These are phyloP conservation scores for Tinospora cordifolia DNA, from an alignment of 164 flowering plant genomes.

Conservation along the genomic window DNA sequence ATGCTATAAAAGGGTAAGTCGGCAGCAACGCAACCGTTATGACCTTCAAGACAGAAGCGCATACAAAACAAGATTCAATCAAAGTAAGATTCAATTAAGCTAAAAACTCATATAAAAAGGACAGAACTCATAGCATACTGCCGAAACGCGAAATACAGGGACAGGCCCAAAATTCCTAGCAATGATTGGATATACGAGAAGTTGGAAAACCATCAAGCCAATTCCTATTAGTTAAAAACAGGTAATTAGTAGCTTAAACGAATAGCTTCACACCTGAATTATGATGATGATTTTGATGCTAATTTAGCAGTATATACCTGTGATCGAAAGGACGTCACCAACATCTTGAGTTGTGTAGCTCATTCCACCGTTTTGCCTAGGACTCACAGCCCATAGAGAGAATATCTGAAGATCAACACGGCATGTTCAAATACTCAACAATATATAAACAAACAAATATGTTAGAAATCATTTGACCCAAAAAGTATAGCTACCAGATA, in stretches of 20 bases:
- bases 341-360: constrained; percentile 54
- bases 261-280: background rate
- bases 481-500: too few relatives aligned
- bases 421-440: background rate
- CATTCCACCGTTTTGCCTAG: constrained; percentile 48
- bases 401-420: constrained; percentile 35
- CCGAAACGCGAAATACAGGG: constrained; percentile 37
- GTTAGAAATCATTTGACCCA: too few relatives aligned
- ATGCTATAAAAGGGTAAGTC: constrained; percentile 52
- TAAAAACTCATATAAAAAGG: background rate
- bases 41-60: constrained; percentile 28
- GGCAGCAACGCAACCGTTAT: constrained; percentile 42
- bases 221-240: constrained; percentile 24
- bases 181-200: constrained; percentile 33
- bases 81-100: background rate
- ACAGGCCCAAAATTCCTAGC: constrained; percentile 43
- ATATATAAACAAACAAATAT: background rate
- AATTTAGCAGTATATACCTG: constrained; percentile 30
- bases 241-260: background rate
- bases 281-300: background rate
- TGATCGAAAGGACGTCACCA: constrained; percentile 51
- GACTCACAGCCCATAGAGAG: constrained; percentile 73
- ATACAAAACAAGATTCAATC: background rate
- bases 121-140: constrained; percentile 28
- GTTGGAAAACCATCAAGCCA: constrained; percentile 48